Evolutionary conservation across 2,329 filamentous ascomycete genomes (phyloP).

Genomic region (Epichloe uncinata): DNA sequence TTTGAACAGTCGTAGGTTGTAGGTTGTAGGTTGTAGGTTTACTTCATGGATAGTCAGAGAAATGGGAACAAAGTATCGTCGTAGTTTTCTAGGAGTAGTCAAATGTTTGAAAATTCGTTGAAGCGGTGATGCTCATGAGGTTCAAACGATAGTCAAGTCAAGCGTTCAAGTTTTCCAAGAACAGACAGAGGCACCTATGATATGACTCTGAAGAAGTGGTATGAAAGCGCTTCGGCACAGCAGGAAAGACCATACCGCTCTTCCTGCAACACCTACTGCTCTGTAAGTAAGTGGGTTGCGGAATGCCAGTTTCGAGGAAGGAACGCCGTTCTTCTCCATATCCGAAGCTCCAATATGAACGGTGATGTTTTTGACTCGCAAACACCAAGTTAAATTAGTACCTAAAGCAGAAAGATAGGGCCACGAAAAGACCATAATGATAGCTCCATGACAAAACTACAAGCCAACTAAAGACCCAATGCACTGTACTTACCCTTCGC

Average conservation of each 20-base stretch:
- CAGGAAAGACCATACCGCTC: neutral
- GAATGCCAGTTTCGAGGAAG: neutral
- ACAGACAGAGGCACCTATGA: neutral
- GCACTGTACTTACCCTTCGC: slow-evolving; percentile 21
- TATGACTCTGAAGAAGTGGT: neutral
- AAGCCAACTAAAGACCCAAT: slow-evolving; percentile 17
- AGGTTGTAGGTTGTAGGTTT: neutral
- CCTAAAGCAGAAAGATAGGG: neutral
- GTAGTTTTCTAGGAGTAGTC: neutral
- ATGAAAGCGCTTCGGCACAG: neutral
- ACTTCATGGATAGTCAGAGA: neutral
- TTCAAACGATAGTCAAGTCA: neutral
- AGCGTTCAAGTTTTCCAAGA: neutral
- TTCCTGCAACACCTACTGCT: neutral
- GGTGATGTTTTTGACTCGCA: neutral
- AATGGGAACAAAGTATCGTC: neutral
- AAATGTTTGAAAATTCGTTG: neutral
- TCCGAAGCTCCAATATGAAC: neutral
- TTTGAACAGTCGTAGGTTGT: neutral
- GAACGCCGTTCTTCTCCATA: neutral
- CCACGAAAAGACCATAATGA: neutral
- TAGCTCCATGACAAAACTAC: neutral
- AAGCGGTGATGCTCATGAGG: neutral
- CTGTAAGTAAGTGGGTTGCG: neutral
- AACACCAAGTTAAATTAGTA: neutral